A percentile compares a stretch with the other conserved stretches of the same genome.
Evolutionary conservation across 2,329 filamentous ascomycete genomes (phyloP).

Genomic region (Colletotrichum liaoningense): DNA sequence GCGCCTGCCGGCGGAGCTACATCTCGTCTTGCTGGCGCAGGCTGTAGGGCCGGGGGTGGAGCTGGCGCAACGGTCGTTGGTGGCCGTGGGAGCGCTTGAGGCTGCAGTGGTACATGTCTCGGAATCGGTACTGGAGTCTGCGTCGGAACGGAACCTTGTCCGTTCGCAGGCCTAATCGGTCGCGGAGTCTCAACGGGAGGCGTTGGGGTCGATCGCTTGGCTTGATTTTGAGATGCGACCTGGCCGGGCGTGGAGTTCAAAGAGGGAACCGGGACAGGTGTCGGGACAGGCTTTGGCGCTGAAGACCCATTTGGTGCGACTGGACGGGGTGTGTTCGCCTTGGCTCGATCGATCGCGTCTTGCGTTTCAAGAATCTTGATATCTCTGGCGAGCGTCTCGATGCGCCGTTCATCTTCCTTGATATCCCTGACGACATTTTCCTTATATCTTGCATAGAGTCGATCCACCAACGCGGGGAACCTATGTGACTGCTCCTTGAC

Average conservation of each 20-base stretch:
- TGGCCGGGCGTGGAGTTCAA: not conserved
- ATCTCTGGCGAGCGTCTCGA: constrained; percentile 73
- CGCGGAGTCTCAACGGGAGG: constrained; percentile 13
- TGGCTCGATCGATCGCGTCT: constrained; percentile 40
- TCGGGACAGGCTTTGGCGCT: constrained; percentile 15
- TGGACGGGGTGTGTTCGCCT: constrained; percentile 18
- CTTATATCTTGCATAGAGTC: constrained; percentile 81
- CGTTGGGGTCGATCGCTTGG: constrained; percentile 20
- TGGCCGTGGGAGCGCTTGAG: constrained; percentile 18
- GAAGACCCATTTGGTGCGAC: constrained; percentile 1
- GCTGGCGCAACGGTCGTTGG: not conserved
- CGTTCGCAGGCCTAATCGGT: constrained; percentile 37
- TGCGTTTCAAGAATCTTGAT: constrained; percentile 73
- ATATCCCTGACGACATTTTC: constrained; percentile 77
- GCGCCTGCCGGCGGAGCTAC: constrained; percentile 11
- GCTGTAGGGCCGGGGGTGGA: constrained; percentile 1
- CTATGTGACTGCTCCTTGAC: constrained; percentile 74
- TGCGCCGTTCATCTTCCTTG: constrained; percentile 77
- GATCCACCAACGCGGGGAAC: constrained; percentile 76
- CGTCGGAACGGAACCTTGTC: constrained; percentile 40
- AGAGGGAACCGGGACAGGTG: constrained; percentile 22
- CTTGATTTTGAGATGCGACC: constrained; percentile 5
- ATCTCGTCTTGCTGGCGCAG: constrained; percentile 21
- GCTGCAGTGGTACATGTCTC: constrained; percentile 23
- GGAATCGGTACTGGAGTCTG: constrained; percentile 34